phyloP scores from a whole-genome alignment of 352 stramenopile species.

The Pythium guiyangense region DNA sequence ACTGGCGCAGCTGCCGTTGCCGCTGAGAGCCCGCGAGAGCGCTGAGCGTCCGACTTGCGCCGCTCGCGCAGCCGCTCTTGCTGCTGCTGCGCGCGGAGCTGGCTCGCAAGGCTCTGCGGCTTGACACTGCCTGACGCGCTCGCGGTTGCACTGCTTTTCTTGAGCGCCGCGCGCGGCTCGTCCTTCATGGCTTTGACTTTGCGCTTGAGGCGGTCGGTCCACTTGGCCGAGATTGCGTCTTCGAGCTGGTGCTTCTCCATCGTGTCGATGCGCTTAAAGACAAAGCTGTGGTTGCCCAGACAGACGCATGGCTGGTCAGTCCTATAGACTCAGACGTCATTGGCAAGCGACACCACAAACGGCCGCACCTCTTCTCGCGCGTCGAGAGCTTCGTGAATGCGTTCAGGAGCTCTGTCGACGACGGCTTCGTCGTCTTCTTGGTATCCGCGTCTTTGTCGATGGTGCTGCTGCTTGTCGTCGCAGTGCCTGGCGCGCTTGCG shows the following conservation, averaged over 20 bases:
- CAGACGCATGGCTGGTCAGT: not conserved
- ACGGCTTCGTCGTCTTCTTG: not conserved
- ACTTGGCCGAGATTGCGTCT: conserved; percentile 37
- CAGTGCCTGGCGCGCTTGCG: not conserved
- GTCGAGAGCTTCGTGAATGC: conserved; percentile 66
- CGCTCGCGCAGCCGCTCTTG: conserved; percentile 45
- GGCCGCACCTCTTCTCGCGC: conserved; percentile 32
- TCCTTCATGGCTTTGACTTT: conserved; percentile 60
- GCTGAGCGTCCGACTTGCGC: conserved; percentile 47
- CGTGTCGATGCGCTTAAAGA: conserved; percentile 84
- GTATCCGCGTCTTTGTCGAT: not conserved
- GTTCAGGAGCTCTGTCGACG: conserved; percentile 31
- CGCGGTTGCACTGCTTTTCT: conserved; percentile 15
- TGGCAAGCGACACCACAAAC: not conserved
- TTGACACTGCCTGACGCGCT: not conserved
- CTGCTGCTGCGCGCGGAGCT: conserved; percentile 47
- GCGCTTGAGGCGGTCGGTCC: conserved; percentile 60
- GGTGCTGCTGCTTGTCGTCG: not conserved
- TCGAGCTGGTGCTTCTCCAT: conserved; percentile 48
- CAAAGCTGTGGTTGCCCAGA: conserved; percentile 26
- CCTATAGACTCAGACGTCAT: not conserved
- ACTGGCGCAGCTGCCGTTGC: not conserved
- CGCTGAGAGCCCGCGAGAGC: conserved; percentile 35
- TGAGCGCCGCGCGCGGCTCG: conserved; percentile 25
- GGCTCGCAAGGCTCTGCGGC: conserved; percentile 12